Conservation (phyloP, 2,329 filamentous ascomycete species). For the Dryadomyces quercus-mongolicae region DNA sequence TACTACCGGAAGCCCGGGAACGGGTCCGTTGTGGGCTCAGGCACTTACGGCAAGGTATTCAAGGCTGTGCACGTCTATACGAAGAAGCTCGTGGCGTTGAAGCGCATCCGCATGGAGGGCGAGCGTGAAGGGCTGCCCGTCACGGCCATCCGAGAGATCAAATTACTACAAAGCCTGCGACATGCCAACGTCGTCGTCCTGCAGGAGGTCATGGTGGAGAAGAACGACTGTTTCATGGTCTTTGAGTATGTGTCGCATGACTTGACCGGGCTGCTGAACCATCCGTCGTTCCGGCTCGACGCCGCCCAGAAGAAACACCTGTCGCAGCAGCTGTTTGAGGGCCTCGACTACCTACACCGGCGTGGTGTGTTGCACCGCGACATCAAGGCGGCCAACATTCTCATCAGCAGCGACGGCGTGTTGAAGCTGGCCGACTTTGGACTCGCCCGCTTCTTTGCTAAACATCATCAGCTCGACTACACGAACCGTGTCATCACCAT, state of each 20-base stretch:
- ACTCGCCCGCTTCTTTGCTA: slow-evolving; percentile 89
- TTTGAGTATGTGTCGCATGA: slow-evolving; percentile 98
- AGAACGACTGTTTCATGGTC: slow-evolving; percentile 98
- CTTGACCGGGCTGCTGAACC: slow-evolving; percentile 86
- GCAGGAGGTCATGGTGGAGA: slow-evolving; percentile 93
- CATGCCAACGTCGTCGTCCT: slow-evolving; percentile 74
- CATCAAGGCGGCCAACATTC: slow-evolving; percentile 95
- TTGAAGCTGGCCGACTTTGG: slow-evolving; percentile 95
- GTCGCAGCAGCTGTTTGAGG: slow-evolving; percentile 85
- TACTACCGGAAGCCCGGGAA: slow-evolving; percentile 96
- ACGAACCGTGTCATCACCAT: slow-evolving; percentile 98
- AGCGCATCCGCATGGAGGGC: slow-evolving; percentile 88
- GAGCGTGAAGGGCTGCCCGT: slow-evolving; percentile 86
- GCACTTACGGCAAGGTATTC: slow-evolving; percentile 92
- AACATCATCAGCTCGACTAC: slow-evolving; percentile 83
- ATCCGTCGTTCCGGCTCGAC: slow-evolving; percentile 80
- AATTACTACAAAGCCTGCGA: slow-evolving; percentile 74
- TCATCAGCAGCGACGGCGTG: slow-evolving; percentile 79
- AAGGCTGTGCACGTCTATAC: slow-evolving; percentile 92
- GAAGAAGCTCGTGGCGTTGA: slow-evolving; percentile 69
- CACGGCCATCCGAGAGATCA: slow-evolving; percentile 83
- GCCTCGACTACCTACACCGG: slow-evolving; percentile 83
- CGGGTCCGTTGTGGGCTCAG: slow-evolving; percentile 88
- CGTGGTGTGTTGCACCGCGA: slow-evolving; percentile 92
- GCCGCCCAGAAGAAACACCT: slow-evolving; percentile 84